phyloP scores from a whole-genome alignment of 768 basidiomycete species.

The Amanita rubescens region DNA sequence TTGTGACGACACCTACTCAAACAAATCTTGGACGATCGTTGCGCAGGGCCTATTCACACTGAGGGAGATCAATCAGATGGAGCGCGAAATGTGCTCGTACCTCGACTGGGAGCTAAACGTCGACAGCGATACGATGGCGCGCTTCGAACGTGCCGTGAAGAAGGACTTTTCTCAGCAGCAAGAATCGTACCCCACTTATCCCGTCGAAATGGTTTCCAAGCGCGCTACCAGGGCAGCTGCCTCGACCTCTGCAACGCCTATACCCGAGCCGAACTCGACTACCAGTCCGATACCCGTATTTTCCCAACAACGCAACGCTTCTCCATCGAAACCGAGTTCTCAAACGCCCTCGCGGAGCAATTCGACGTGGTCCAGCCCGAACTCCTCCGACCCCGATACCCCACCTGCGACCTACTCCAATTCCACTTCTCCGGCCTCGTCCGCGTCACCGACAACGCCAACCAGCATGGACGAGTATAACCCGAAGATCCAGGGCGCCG shows the following conservation, averaged over 20 bases:
- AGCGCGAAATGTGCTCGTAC: constrained; percentile 88
- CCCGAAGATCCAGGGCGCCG: constrained; percentile 39
- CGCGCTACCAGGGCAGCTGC: constrained; percentile 41
- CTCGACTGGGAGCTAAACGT: constrained; percentile 89
- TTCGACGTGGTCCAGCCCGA: constrained; percentile 19
- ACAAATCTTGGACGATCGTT: constrained; percentile 89
- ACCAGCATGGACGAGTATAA: constrained; percentile 42
- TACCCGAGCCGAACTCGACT: constrained; percentile 34
- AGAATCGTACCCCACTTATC: constrained; percentile 58
- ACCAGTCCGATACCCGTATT: constrained; percentile 44
- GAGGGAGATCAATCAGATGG: constrained; percentile 95
- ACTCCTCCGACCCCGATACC: constrained; percentile 34
- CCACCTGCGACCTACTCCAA: constrained; percentile 46
- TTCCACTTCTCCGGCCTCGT: constrained; percentile 52
- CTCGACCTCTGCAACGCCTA: constrained; percentile 31
- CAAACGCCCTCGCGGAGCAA: constrained; percentile 26
- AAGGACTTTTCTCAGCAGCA: constrained; percentile 46
- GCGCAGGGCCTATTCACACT: constrained; percentile 82
- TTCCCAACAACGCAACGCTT: constrained; percentile 27
- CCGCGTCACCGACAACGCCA: constrained; percentile 55
- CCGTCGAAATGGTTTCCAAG: constrained; percentile 54
- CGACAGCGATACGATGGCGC: constrained; percentile 49
- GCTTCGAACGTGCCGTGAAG: constrained; percentile 54
- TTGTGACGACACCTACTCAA: constrained; percentile 90
- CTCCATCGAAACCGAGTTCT: constrained; percentile 24